Evolutionary conservation across 179 eudicot species (phyloP).

Genomic region (Corrigiola litoralis): DNA sequence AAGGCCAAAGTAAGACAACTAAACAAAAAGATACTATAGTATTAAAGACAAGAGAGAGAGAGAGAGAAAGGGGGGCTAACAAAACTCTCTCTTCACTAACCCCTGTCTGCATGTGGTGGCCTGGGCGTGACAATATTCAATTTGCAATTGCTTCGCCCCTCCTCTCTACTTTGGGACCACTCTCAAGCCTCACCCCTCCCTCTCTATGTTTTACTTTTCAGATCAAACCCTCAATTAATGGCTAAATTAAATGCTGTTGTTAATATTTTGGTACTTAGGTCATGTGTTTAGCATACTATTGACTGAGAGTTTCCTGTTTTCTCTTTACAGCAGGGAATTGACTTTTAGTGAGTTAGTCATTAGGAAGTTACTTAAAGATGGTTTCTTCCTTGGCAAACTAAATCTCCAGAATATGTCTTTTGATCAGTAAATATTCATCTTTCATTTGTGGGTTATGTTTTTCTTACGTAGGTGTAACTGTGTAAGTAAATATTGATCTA

Average conservation of each 20-base stretch:
- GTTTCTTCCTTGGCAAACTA: no score
- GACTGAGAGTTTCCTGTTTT: no score
- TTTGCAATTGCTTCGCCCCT: conserved; percentile 27
- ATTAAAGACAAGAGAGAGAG: not conserved
- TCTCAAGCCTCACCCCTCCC: not conserved
- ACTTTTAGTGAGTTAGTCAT: no score
- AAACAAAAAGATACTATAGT: not conserved
- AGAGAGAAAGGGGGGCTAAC: not conserved
- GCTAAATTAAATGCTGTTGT: conserved; percentile 4
- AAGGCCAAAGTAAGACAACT: no score
- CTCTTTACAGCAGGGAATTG: no score
- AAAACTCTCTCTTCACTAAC: not conserved
- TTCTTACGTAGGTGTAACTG: no score
- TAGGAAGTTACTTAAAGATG: no score
- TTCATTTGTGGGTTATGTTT: no score
- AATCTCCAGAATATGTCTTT: no score
- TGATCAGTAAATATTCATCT: no score
- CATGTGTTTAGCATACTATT: no score
- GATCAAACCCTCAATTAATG: not conserved
- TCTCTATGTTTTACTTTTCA: conserved; percentile 10
- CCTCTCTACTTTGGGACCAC: conserved; percentile 53
- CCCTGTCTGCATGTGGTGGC: conserved; percentile 41
- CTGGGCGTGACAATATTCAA: conserved; percentile 63
- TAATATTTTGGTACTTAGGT: conserved; percentile 9
- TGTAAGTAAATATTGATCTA: no score